Evolutionary conservation across 2,329 filamentous ascomycete species (phyloP), one percentile per base, ranked within the genome.

Genomic region (Ophiocordyceps sinensis): DNA sequence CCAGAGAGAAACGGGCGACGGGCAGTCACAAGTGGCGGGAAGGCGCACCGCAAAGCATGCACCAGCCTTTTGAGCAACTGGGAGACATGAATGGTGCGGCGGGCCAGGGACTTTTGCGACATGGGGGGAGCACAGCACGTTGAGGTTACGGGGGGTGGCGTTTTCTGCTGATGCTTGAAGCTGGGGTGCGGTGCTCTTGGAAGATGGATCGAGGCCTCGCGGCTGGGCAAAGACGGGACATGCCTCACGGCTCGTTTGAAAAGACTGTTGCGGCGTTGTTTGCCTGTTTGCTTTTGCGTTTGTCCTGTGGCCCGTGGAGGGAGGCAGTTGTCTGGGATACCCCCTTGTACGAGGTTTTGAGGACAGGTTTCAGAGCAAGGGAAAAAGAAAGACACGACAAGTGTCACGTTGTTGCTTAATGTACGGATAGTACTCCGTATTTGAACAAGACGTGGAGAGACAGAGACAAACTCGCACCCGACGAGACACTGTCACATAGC

Each of bases 191-290:
- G n/a, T n/a, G n/a, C n/a, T n/a, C 7, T 14, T 12, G 29, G 9
- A 44, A 36, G 43, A 40, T 28, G 45, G 41, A 38, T 15, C 36
- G 44, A 47, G 48, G 54, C 51, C 53, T 55, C 54, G 44, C 54
- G 54, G 54, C 53, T 49, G 21, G 41, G 45, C 46, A 51, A 44
- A 55, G 51, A 55, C 41, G 43, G 43, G 46, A 47, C 36, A 44
- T 43, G 52, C 52, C 54, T 56, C 54, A 51, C 51, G 51, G 52
- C 53, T 51, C 42, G 47, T 46, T 45, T 31, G 41, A 38, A 38
- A 45, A 19, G 19, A 28, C 17, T 43, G 15, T 26, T 38, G 12
- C 39, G 37, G 40, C 41, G 42, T 45, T 41, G 28, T 28, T 31
- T 41, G 32, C 36, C 28, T 39, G 23, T 30, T 35, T 34, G 26